A percentile compares a stretch with the other conserved stretches of the same genome.
Conservation (phyloP, 2,329 filamentous ascomycete species). For the Penicillium sclerotiorum region DNA sequence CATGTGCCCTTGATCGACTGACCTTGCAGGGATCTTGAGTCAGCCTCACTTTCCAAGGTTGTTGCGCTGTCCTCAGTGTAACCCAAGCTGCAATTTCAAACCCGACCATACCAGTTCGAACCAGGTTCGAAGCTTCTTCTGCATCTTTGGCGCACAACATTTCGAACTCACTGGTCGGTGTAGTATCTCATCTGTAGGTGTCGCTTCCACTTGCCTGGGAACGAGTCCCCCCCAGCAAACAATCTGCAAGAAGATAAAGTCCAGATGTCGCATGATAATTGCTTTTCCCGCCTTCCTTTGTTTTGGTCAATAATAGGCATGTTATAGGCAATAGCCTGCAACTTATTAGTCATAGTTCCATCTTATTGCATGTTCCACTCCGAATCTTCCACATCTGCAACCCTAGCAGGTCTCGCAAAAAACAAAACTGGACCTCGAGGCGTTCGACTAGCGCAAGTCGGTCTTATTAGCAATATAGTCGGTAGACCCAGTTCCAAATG, state of each 20-base stretch:
- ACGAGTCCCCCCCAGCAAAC: background rate
- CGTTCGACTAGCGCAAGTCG: no score
- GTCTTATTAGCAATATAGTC: no score
- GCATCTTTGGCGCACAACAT: background rate
- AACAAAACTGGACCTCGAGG: no score
- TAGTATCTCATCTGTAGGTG: background rate
- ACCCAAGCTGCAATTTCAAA: no score
- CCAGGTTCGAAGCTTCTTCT: background rate
- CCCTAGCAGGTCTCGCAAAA: background rate
- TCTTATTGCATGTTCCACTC: background rate
- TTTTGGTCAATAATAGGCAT: background rate
- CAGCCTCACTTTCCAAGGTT: no score
- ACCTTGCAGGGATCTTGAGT: background rate
- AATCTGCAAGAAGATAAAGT: background rate
- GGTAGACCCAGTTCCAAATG: no score
- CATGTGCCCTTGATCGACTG: background rate
- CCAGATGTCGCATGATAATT: no score
- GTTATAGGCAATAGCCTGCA: no score
- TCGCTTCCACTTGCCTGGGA: background rate
- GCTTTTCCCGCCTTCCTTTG: background rate
- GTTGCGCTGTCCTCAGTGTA: no score
- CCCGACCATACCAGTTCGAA: background rate
- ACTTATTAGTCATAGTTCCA: no score
- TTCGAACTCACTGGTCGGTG: background rate
- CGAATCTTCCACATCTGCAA: background rate